Conservation (phyloP, 768 basidiomycete genomes). For the Amanita rimosa region DNA sequence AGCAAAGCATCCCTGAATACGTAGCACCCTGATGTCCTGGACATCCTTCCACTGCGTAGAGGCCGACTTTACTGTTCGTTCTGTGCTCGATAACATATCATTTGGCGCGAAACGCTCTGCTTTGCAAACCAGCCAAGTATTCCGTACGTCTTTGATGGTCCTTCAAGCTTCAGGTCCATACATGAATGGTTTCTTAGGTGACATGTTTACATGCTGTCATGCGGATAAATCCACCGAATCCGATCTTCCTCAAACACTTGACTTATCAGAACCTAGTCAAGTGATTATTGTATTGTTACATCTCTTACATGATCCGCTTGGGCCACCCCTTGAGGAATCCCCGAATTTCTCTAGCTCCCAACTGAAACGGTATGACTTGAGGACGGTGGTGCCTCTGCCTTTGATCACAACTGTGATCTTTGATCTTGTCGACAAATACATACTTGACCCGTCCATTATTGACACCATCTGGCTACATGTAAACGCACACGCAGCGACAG, state of each 20-base stretch:
- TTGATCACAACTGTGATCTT: conserved; percentile 44
- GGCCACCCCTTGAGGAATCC: conserved; percentile 26
- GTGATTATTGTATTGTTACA: conserved; percentile 39
- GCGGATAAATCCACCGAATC: conserved; percentile 11
- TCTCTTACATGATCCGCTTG: conserved; percentile 44
- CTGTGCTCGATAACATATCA: conserved; percentile 35
- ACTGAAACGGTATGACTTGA: conserved; percentile 24
- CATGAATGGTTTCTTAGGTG: conserved; percentile 25
- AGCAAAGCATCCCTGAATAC: neutral
- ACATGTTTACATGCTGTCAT: conserved; percentile 61
- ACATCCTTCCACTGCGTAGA: conserved; percentile 30
- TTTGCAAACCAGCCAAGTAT: conserved; percentile 47
- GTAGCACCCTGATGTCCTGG: conserved; percentile 1
- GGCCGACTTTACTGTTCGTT: conserved; percentile 46
- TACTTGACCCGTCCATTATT: conserved; percentile 33
- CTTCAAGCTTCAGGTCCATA: conserved; percentile 4
- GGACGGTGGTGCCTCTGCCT: conserved; percentile 52
- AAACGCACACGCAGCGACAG: conserved; percentile 33
- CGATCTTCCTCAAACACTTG: conserved; percentile 25
- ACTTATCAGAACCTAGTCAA: conserved; percentile 42
- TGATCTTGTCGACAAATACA: conserved; percentile 56
- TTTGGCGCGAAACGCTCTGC: conserved; percentile 40
- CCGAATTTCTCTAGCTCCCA: conserved; percentile 16
- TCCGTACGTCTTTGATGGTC: conserved; percentile 31
- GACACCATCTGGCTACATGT: conserved; percentile 39